These are phyloP conservation scores for Alternaria viburni DNA, from an alignment of 2,329 filamentous ascomycete species.

Conservation along the genomic window DNA sequence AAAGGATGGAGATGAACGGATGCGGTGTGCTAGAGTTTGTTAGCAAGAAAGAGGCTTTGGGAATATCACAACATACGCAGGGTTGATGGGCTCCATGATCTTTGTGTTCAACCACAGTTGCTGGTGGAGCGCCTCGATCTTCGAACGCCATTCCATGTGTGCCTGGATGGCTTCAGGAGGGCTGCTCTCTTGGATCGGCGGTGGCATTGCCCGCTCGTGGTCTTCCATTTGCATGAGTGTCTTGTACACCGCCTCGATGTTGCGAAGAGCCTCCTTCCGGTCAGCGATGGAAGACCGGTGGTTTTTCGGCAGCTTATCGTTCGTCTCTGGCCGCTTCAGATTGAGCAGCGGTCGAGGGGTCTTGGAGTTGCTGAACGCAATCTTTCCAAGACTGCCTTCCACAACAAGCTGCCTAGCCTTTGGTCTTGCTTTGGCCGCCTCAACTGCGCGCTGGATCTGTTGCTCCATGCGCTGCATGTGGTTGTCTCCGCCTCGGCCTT, in stretches of 20 bases:
- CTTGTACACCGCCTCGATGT: slow-evolving; percentile 87
- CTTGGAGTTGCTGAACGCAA: slow-evolving; percentile 98
- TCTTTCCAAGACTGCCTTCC: slow-evolving; percentile 94
- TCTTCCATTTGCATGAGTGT: slow-evolving; percentile 94
- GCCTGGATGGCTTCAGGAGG: slow-evolving; percentile 73
- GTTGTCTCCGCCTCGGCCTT: slow-evolving; percentile 86
- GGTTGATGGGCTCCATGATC: slow-evolving; percentile 86
- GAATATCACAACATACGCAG: slow-evolving; percentile 48
- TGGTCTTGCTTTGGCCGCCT: slow-evolving; percentile 94
- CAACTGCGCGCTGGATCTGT: slow-evolving; percentile 95
- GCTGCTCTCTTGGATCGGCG: slow-evolving; percentile 66
- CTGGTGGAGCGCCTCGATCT: slow-evolving; percentile 72
- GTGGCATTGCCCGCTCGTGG: slow-evolving; percentile 81
- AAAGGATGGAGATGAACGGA: slow-evolving; percentile 95
- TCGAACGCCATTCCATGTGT: slow-evolving; percentile 81
- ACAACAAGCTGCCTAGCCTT: slow-evolving; percentile 98
- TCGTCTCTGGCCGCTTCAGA: slow-evolving; percentile 84
- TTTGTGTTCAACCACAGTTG: slow-evolving; percentile 87
- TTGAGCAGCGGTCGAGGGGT: slow-evolving; percentile 94
- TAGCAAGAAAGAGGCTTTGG: slow-evolving; percentile 9
- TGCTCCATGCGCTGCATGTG: slow-evolving; percentile 99
- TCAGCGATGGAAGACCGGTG: slow-evolving; percentile 66
- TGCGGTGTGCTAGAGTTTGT: slow-evolving; percentile 65
- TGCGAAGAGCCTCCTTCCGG: slow-evolving; percentile 80
- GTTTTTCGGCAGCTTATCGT: slow-evolving; percentile 53